Conservation (phyloP, 495 filamentous ascomycete genomes). For the Ascodesmis nigricans region DNA sequence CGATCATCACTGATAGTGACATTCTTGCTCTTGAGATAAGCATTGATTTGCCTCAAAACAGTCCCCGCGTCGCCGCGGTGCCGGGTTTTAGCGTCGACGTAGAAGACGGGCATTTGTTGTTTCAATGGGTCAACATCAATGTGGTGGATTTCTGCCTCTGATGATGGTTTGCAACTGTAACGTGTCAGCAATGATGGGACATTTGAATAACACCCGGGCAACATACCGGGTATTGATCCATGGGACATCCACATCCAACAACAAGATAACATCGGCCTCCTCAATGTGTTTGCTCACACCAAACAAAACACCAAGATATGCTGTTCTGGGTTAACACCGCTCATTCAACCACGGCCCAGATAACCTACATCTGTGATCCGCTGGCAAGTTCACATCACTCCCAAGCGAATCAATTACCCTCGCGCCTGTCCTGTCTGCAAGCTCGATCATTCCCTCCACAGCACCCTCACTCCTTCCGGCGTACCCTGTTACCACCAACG, state of each 20-base stretch:
- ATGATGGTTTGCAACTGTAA: constrained; percentile 31
- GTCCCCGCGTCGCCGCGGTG: constrained; percentile 57
- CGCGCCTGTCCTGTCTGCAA: constrained; percentile 57
- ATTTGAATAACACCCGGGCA: neutral
- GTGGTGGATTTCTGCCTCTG: constrained; percentile 50
- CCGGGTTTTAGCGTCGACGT: constrained; percentile 47
- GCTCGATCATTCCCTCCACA: constrained; percentile 46
- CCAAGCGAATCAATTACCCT: constrained; percentile 76
- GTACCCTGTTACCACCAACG: constrained; percentile 67
- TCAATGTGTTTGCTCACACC: constrained; percentile 52
- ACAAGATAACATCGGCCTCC: constrained; percentile 63
- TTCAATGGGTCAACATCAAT: constrained; percentile 76
- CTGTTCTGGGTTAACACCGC: neutral
- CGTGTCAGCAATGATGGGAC: constrained; percentile 2
- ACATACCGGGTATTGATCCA: constrained; percentile 45
- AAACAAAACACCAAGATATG: constrained; percentile 48
- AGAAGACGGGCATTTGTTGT: constrained; percentile 67
- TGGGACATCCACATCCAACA: constrained; percentile 67
- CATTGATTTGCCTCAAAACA: constrained; percentile 43
- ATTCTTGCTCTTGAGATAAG: constrained; percentile 24
- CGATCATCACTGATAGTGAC: constrained; percentile 16
- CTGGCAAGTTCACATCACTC: constrained; percentile 90
- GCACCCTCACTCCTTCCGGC: constrained; percentile 51
- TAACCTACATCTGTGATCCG: constrained; percentile 32
- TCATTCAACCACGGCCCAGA: neutral